These are phyloP conservation scores for Mucor plumbeus DNA, from an alignment of 371 early-diverging fungal species.

Conservation along the genomic window DNA sequence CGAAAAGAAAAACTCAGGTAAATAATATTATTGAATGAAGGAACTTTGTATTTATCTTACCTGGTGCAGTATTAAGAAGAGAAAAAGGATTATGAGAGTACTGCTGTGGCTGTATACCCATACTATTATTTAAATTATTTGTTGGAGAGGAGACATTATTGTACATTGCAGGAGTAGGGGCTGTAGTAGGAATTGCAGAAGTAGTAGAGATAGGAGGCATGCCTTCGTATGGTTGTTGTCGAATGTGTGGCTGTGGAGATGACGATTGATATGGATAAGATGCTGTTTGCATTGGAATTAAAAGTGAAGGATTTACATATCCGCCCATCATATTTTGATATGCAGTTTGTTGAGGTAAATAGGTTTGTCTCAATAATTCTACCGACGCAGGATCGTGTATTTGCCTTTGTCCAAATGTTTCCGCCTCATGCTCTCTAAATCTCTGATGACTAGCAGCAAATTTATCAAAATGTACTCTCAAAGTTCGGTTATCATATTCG, in stretches of 20 bases:
- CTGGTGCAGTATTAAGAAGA: neutral
- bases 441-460: slow-evolving; percentile 17
- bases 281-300: neutral
- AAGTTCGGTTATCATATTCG: slow-evolving; percentile 73
- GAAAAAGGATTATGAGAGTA: neutral
- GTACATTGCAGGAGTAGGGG: neutral
- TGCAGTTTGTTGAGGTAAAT: slow-evolving; percentile 5
- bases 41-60: neutral
- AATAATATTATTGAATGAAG: neutral
- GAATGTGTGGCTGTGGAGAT: neutral
- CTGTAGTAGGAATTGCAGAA: neutral
- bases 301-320: neutral
- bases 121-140: too few species aligned
- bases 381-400: slow-evolving; percentile 13
- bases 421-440: slow-evolving; percentile 11
- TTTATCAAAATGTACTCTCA: slow-evolving; percentile 63
- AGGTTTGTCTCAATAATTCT: slow-evolving; percentile 15
- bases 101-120: too few species aligned
- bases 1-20: neutral
- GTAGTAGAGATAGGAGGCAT: too few species aligned
- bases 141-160: too few species aligned
- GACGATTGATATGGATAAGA: neutral
- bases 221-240: neutral
- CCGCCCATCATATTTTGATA: slow-evolving; percentile 1
- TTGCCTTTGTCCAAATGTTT: neutral